These are phyloP conservation scores for Geotrichum cucujoidarum DNA, from an alignment of 1,139 yeast genomes.

Conservation along the genomic window DNA sequence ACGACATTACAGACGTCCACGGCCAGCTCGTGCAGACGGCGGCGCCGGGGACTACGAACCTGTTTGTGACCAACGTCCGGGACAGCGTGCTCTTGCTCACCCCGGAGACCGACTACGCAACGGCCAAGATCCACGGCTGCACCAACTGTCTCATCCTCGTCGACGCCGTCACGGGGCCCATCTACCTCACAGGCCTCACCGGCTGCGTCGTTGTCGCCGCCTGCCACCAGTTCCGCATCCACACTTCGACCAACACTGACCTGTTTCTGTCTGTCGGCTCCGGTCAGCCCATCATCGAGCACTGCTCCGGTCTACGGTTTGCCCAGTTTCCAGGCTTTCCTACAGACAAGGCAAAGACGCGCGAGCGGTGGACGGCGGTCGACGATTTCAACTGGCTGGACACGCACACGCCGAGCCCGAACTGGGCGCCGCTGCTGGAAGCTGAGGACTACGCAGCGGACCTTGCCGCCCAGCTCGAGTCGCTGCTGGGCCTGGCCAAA, in stretches of 20 bases:
- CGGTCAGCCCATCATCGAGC: slow-evolving; percentile 18
- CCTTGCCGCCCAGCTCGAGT: neutral
- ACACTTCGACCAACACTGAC: slow-evolving; percentile 9
- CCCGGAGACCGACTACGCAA: slow-evolving; percentile 1
- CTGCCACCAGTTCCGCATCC: slow-evolving; percentile 20
- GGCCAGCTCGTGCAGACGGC: neutral
- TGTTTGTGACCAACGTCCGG: slow-evolving; percentile 1
- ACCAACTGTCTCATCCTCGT: slow-evolving; percentile 5
- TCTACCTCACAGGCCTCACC: slow-evolving; percentile 9
- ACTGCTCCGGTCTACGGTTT: slow-evolving; percentile 14
- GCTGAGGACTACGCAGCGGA: neutral
- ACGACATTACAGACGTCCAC: neutral
- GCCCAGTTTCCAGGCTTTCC: slow-evolving; percentile 1
- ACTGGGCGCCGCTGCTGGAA: slow-evolving; percentile 8
- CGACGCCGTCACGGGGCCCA: slow-evolving; percentile 15
- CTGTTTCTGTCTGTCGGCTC: slow-evolving; percentile 13
- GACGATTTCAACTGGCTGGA: slow-evolving; percentile 21
- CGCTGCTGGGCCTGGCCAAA: neutral
- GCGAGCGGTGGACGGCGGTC: slow-evolving; percentile 10
- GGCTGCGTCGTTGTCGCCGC: slow-evolving; percentile 3
- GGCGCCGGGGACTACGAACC: neutral
- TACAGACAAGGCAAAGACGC: neutral
- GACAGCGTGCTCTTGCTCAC: neutral
- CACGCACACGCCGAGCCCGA: slow-evolving; percentile 6
- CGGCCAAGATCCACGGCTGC: slow-evolving; percentile 12